phyloP scores from a whole-genome alignment of 257 asterid species.

The Leptodermis oblonga region DNA sequence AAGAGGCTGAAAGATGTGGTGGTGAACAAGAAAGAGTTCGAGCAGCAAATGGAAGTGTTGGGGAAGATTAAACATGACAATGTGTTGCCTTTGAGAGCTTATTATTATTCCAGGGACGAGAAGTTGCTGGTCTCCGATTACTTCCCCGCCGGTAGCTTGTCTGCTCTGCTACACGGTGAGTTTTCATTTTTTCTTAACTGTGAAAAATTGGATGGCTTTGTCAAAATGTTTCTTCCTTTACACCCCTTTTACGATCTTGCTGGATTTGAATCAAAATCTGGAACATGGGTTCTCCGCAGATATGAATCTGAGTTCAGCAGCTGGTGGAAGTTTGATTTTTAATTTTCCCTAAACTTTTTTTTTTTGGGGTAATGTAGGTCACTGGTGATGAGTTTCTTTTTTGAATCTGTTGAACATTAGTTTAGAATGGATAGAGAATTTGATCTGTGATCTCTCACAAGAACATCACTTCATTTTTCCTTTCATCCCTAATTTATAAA shows the following conservation, averaged over 20 bases:
- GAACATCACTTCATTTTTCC: background rate
- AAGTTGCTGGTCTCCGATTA: conserved; percentile 27
- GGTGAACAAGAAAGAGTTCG: conserved; percentile 25
- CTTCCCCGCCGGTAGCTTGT: conserved; percentile 26
- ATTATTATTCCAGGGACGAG: conserved; percentile 26
- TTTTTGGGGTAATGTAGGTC: background rate
- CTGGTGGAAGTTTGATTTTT: background rate
- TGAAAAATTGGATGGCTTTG: background rate
- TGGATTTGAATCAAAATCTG: background rate
- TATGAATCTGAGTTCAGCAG: background rate
- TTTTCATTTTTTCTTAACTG: conserved; percentile 14
- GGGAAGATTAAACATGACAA: conserved; percentile 26
- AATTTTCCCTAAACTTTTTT: background rate
- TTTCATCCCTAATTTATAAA: too few species aligned
- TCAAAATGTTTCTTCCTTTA: background rate
- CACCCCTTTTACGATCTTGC: background rate
- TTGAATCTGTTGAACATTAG: background rate
- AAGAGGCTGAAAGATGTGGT: conserved; percentile 29
- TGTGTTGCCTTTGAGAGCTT: conserved; percentile 26
- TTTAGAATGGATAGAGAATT: background rate
- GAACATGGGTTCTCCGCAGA: background rate
- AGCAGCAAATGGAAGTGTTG: conserved; percentile 23
- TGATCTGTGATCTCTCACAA: too few species aligned
- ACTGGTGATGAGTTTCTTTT: background rate
- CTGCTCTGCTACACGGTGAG: conserved; percentile 33